Percentiles rank a stretch among this genome's conserved stretches.
Evolutionary conservation across 2,329 filamentous ascomycete genomes (phyloP).

Genomic region (Clarireedia monteithiana): DNA sequence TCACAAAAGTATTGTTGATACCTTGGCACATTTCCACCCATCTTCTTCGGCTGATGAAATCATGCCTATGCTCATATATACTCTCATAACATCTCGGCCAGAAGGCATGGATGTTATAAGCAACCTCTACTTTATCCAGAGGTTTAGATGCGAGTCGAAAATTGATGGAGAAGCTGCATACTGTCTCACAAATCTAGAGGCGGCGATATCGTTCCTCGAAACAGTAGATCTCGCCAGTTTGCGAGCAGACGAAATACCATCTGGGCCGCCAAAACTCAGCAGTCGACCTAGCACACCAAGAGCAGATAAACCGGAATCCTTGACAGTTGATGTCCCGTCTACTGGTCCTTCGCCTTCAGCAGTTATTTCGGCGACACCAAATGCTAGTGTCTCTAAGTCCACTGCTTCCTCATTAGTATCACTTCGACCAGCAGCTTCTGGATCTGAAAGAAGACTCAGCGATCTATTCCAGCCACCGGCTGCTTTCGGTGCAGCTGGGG

Average conservation of each 20-base stretch:
- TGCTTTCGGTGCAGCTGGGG: conserved; percentile 73
- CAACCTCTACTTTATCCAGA: conserved; percentile 89
- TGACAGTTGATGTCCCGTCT: conserved; percentile 24
- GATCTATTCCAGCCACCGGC: conserved; percentile 81
- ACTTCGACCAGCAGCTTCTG: conserved; percentile 29
- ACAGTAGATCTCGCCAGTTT: conserved; percentile 90
- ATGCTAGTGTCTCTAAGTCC: conserved; percentile 30
- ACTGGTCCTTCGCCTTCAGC: conserved; percentile 26
- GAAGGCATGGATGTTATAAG: conserved; percentile 85
- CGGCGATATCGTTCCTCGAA: conserved; percentile 87
- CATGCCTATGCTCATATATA: conserved; percentile 92
- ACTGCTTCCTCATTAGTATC: conserved; percentile 22
- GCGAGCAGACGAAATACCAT: conserved; percentile 67
- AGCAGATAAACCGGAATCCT: conserved; percentile 19
- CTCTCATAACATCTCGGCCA: conserved; percentile 81
- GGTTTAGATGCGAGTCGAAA: conserved; percentile 78
- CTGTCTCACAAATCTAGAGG: conserved; percentile 92
- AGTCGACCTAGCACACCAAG: conserved; percentile 41
- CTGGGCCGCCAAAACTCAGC: conserved; percentile 54
- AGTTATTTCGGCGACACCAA: conserved; percentile 19
- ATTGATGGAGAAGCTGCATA: conserved; percentile 93
- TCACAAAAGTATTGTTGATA: conserved; percentile 93
- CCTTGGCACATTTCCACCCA: conserved; percentile 57
- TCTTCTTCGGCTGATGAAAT: conserved; percentile 96
- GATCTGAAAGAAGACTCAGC: conserved; percentile 70